Conservation (phyloP, 2,329 filamentous ascomycete species). For the Alternaria infectoria region DNA sequence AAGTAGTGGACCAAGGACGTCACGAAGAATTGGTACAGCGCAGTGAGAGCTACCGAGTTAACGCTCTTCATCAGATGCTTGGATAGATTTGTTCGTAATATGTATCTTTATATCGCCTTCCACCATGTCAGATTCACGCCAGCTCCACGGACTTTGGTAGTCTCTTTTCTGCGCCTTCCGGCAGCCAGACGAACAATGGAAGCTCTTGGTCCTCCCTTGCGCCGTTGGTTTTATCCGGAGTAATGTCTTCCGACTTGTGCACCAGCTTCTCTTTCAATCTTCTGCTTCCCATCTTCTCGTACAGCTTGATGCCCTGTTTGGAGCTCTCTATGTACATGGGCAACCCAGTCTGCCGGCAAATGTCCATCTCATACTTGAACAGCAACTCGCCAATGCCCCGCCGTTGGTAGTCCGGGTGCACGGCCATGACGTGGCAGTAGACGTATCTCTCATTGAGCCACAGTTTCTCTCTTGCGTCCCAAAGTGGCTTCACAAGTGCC, state of each 20-base stretch:
- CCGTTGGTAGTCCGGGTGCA: conserved; percentile 53
- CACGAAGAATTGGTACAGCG: conserved; percentile 58
- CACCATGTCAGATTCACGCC: background rate
- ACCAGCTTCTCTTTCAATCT: conserved; percentile 50
- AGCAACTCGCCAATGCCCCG: conserved; percentile 52
- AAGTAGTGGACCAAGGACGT: conserved; percentile 56
- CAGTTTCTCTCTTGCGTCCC: conserved; percentile 28
- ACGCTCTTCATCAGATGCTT: conserved; percentile 58
- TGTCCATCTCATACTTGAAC: conserved; percentile 49
- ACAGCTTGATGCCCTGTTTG: conserved; percentile 51
- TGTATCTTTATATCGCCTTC: background rate
- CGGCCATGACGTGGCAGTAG: conserved; percentile 52
- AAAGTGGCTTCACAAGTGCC: conserved; percentile 50
- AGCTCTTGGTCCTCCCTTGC: conserved; percentile 13
- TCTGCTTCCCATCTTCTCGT: conserved; percentile 56
- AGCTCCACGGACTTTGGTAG: conserved; percentile 23
- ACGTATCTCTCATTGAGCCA: conserved; percentile 30
- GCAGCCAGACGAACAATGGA: conserved; percentile 27
- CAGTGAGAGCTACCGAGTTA: conserved; percentile 58
- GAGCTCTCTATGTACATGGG: conserved; percentile 59
- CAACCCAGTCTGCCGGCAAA: conserved; percentile 46
- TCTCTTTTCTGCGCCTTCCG: conserved; percentile 7
- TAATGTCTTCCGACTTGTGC: conserved; percentile 45
- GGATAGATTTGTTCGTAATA: conserved; percentile 30
- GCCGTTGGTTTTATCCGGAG: conserved; percentile 21